Evolutionary conservation across 2,329 filamentous ascomycete genomes (phyloP), one percentile per base, ranked within the genome.

Genomic region (Akanthomyces uredinophilus): DNA sequence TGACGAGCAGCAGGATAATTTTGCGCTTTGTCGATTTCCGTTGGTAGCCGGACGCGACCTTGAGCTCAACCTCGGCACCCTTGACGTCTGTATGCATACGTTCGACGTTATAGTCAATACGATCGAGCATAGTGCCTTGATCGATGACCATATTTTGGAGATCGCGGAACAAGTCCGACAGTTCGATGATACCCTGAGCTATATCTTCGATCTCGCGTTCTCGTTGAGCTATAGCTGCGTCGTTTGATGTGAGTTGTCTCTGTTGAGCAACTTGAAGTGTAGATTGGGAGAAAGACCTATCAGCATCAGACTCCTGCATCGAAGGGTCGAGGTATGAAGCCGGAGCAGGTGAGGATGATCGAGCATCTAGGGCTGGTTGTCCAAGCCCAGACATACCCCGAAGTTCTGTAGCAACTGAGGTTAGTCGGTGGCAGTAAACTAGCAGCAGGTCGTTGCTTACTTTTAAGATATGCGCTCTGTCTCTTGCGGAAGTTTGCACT

Each of bases 101-200:
- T 77, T 99, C 95, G 59, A 99, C 92, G 70, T 99, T 99, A 78
- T 97, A 99, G 75, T 99, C 96, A 69, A 96, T 96, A 70, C 95
- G 88, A 75, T 96, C 93, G 24, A 96, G 82, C 84, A 96, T 90
- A 16, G 91, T 95, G 59, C 92, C 92, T 74, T 95, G 90, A 71
- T 95, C 90, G 67, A 96, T 93, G 68, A 96, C 92, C 93, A 99
- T 98, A 53, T 83, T 88, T 75, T 99, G 95, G 35, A 99, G 80
- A 70, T 99, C 95, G 65, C 96, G 91, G 79, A 99, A 99, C 56
- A 99, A 91, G 73, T 97, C 95, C 4, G 94, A 91, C 8, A 99
- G 81, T 72, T 98, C 94, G 70, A 99, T 98, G 75, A 99, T 98
- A 63, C 95, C 94, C 73, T 97, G 93, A 2, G 95, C 95, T 66